Conservation (phyloP, 2,329 filamentous ascomycete genomes). For the Zymoseptoria passerinii region DNA sequence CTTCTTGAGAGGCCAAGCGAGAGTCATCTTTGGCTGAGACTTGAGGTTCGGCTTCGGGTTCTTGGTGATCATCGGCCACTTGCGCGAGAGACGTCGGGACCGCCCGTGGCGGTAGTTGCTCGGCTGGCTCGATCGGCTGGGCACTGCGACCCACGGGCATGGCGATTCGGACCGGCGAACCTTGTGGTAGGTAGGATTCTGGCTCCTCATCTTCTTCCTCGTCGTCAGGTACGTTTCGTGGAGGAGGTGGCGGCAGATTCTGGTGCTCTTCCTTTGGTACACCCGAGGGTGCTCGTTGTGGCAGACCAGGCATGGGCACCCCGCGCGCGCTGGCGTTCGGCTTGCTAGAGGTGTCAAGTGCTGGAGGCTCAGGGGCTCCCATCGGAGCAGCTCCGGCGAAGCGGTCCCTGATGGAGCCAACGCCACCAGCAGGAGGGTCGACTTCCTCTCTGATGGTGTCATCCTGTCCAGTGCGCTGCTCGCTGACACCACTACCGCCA, state of each 20-base stretch:
- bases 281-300: constrained; percentile 47
- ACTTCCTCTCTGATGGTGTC: constrained; percentile 40
- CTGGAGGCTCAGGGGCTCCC: constrained; percentile 46
- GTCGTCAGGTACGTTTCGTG: constrained; percentile 30
- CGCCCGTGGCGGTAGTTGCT: constrained; percentile 42
- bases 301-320: constrained; percentile 70
- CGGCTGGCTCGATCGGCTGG: constrained; percentile 45
- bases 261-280: constrained; percentile 49
- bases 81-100: constrained; percentile 59
- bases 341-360: constrained; percentile 59
- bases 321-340: constrained; percentile 55
- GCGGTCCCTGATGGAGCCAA: constrained; percentile 69
- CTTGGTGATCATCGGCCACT: constrained; percentile 55
- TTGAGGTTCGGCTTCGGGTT: constrained; percentile 57
- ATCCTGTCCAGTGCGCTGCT: constrained; percentile 56
- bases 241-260: constrained; percentile 37
- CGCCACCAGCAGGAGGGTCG: constrained; percentile 52
- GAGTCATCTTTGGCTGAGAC: constrained; percentile 46
- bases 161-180: constrained; percentile 76
- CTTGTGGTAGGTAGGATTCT: constrained; percentile 40
- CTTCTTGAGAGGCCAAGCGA: constrained; percentile 46
- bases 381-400: constrained; percentile 73
- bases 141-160: constrained; percentile 68
- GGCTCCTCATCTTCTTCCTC: constrained; percentile 24
- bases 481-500: constrained; percentile 50